A percentile compares a stretch with the other conserved stretches of the same genome.
These are phyloP conservation scores for Pseudopithomyces maydicus DNA, from an alignment of 2,329 filamentous ascomycete species.

Conservation along the genomic window DNA sequence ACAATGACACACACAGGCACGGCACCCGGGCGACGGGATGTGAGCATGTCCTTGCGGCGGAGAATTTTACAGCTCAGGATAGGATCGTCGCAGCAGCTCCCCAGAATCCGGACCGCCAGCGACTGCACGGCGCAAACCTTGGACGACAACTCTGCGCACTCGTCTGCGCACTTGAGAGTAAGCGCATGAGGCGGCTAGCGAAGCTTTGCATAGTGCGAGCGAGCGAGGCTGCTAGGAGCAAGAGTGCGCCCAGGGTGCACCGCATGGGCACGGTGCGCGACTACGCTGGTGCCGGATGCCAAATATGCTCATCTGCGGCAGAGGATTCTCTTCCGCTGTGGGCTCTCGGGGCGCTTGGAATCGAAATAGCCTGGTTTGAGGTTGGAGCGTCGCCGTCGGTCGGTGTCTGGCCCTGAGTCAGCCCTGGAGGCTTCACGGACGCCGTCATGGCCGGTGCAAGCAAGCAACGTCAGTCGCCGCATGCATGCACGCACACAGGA, in stretches of 20 bases:
- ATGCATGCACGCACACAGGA: neutral
- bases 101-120: neutral
- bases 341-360: neutral
- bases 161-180: too few relatives aligned
- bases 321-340: too few relatives aligned
- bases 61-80: conserved; percentile 4
- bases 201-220: neutral
- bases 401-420: conserved; percentile 6
- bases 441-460: neutral
- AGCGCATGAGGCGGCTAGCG: neutral
- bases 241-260: too few relatives aligned
- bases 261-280: too few relatives aligned
- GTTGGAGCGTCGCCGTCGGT: neutral
- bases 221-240: too few relatives aligned
- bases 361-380: neutral
- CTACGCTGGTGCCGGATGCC: too few relatives aligned
- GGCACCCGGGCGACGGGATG: neutral
- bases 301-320: neutral
- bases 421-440: neutral
- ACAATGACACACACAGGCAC: neutral
- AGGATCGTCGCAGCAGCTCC: conserved; percentile 1
- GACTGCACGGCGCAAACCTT: neutral
- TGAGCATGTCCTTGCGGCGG: neutral
- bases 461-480: neutral
- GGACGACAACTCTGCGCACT: neutral